Evolutionary conservation across 2,329 filamentous ascomycete species (phyloP), one percentile per base, ranked within the genome.

Genomic region (Anthostomella pinea): DNA sequence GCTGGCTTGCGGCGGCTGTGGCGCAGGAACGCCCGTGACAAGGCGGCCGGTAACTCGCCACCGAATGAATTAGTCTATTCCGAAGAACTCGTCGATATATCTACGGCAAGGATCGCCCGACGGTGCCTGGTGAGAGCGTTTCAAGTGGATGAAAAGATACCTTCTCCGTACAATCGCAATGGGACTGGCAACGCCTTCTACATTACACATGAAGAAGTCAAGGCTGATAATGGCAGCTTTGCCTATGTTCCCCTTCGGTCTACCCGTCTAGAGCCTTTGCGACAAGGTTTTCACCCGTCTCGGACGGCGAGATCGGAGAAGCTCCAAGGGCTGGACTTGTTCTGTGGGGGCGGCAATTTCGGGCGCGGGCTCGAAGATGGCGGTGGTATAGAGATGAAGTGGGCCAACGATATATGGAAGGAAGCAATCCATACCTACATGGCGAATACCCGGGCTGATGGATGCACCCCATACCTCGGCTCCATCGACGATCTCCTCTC

Each of bases 311-410:
- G 56, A 38, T 41, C 41, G 1, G 43, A 54, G 13, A 69, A 68
- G 39, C 65, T 86, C 7, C 66, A 65, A 5, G 83, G 81, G 0
- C 62, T 91, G 3, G 85, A 88, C 45, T 64, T 93, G 0, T 94
- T 87, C 52, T 87, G 83, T 47, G 87, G 87, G 1, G 82, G 83
- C 13, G 87, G 87, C 0, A 88, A 83, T 34, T 79, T 93, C 33
- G 87, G 86, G 5, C 72, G 84, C 19, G 87, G 86, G 0, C 66
- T 94, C 0, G 85, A 89, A 57, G 85, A 89, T 35, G 78, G 77
- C 1, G 79, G 80, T 1, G 79, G 70, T 0, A 70, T 89, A 0
- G 57, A 79, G 17, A 84, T 85, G 57, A 66, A 69, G 3, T 84
- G 77, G 67, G 79, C 78, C 0, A 81, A 90, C 17, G 87, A 94